Evolutionary conservation across 768 basidiomycete genomes (phyloP).

Genomic region (Suillus luteus): DNA sequence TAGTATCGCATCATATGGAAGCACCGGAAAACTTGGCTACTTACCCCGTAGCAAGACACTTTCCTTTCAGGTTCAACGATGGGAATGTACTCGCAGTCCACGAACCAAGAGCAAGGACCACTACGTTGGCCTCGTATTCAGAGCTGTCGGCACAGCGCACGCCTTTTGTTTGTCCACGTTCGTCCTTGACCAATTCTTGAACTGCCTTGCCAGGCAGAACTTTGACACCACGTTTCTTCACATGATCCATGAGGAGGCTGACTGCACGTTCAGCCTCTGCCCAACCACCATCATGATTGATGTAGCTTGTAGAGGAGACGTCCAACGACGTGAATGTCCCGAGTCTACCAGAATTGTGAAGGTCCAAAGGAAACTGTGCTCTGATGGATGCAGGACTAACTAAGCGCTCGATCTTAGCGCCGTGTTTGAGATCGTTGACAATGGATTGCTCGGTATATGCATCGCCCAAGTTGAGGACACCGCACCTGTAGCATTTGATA

Average conservation of each 20-base stretch:
- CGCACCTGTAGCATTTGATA: conserved; percentile 20
- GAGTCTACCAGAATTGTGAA: conserved; percentile 19
- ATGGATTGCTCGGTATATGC: conserved; percentile 56
- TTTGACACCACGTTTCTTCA: conserved; percentile 59
- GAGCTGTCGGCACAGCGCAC: conserved; percentile 65
- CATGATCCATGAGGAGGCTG: conserved; percentile 50
- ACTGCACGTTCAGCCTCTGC: conserved; percentile 74
- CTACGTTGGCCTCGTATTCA: conserved; percentile 53
- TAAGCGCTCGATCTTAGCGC: conserved; percentile 46
- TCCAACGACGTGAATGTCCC: conserved; percentile 22
- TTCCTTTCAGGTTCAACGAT: conserved; percentile 48
- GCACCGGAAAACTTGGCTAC: conserved; percentile 26
- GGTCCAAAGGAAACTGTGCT: conserved; percentile 21
- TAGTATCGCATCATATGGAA: neutral
- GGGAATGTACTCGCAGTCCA: conserved; percentile 88
- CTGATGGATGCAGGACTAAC: conserved; percentile 18
- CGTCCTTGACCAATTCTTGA: conserved; percentile 43
- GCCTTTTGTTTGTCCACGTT: conserved; percentile 49
- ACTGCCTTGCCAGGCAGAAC: conserved; percentile 63
- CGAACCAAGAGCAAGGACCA: conserved; percentile 74
- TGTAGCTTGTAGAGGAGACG: conserved; percentile 51
- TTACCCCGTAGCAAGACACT: conserved; percentile 82
- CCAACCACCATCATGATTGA: conserved; percentile 86
- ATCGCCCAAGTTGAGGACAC: conserved; percentile 29
- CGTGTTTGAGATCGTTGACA: conserved; percentile 61